Base-by-base conservation (phyloP, 176 grass and related monocot species). In the Pharus latifolius region DNA sequence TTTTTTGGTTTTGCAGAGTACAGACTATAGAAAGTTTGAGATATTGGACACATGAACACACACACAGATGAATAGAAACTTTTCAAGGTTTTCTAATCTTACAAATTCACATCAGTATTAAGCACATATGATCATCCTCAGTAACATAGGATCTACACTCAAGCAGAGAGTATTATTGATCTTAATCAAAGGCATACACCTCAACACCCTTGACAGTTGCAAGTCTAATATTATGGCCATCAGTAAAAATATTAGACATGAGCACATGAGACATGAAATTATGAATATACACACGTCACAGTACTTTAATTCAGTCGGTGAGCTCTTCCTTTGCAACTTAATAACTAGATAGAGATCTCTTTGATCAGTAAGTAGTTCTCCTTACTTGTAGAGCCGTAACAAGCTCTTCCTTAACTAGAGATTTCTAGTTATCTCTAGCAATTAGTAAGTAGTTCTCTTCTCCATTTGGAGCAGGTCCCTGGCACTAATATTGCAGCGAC, bases 401-500 rank as follows among this genome's bases (percentile, higher is more conserved):
- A 26, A 67, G 50, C 49, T 81, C 43, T 58, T 65, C 42, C 35
- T 47, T n/a, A 68, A 3, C 13, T 30, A 76, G 42, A 81, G 51
- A 77, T 78, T 20, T 33, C 56, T 65, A 77, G 37, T 45, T 15
- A 63, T 55, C 40, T 51, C 65, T 34, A 63, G 51, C 47, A 25
- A 76, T 26, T 44, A 75, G 49, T 71, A 76, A 65, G 65, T 20
- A 65, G 24, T 48, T 70, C 56, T 83, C 81, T 69, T 72, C 40
- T 80, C 81, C 72, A 70, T 19, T 66, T 67, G 68, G 65, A 80
- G 79, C 51, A 75, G 83, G 83, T 81, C 72, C 60, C 91, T 84
- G 83, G 67, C 77, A 43, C 76, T 72, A 95, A 95, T 87, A 95
- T 65, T 75, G 91, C 91, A 90, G 83, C 14, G 69, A 87, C 91